Evolutionary conservation across 225 moss, liverwort and hornwort species (phyloP).

Genomic region (Polytrichum formosum): DNA sequence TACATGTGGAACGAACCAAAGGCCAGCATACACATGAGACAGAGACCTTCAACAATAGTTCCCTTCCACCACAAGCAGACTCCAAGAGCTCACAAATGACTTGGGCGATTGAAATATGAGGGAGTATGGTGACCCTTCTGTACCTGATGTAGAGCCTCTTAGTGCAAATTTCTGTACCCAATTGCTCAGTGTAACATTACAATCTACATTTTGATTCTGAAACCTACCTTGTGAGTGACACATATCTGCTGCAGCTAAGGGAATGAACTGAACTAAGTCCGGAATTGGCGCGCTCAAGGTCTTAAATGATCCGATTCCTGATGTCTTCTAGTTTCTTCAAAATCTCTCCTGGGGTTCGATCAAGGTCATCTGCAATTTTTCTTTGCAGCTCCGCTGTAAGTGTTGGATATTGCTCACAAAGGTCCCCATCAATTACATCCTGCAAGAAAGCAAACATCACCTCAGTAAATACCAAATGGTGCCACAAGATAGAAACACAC

Average conservation of each 20-base stretch:
- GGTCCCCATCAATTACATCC: conserved; percentile 98
- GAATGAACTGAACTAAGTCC: conserved; percentile 9
- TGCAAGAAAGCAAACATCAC: conserved; percentile 17
- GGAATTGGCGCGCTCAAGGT: background rate
- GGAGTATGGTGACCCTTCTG: background rate
- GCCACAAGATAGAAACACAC: too few relatives aligned
- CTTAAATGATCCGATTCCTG: conserved; percentile 90
- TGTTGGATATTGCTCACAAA: conserved; percentile 96
- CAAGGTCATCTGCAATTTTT: conserved; percentile 96
- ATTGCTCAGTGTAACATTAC: background rate
- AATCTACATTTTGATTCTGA: background rate
- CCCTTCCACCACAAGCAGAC: background rate
- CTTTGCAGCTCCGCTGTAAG: conserved; percentile 79
- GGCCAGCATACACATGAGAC: background rate
- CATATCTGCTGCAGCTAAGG: background rate
- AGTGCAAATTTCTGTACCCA: background rate
- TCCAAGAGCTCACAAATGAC: background rate
- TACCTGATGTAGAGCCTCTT: background rate
- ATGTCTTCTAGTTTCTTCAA: conserved; percentile 98
- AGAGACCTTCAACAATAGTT: background rate
- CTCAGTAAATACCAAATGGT: too few relatives aligned
- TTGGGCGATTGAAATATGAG: background rate
- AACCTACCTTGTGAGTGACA: background rate
- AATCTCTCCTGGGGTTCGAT: conserved; percentile 98
- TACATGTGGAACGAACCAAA: background rate